Evolutionary conservation across 2,329 filamentous ascomycete genomes (phyloP).

Genomic region (Bretziella fagacearum): DNA sequence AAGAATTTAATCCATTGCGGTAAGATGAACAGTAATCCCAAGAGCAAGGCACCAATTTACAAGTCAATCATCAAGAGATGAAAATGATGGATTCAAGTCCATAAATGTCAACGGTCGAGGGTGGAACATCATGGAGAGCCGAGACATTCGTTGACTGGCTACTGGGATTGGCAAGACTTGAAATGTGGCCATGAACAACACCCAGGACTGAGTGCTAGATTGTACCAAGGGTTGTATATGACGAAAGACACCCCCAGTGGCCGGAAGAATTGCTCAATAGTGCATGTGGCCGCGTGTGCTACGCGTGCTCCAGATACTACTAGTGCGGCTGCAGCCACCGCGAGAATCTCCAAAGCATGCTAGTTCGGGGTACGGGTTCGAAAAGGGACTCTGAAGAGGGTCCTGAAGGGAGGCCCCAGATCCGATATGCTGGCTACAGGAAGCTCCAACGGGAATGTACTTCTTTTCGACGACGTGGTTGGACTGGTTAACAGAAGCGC

Average conservation of each 20-base stretch:
- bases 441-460: conserved; percentile 67
- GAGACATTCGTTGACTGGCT: neutral
- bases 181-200: neutral
- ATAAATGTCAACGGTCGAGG: too few species aligned
- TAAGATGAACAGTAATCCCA: too few species aligned
- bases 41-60: too few species aligned
- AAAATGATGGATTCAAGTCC: too few species aligned
- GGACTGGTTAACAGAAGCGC: conserved; percentile 54
- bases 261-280: neutral
- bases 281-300: neutral
- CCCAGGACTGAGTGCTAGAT: neutral
- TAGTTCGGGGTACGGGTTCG: neutral
- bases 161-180: neutral
- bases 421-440: conserved; percentile 32
- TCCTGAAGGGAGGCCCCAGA: conserved; percentile 9
- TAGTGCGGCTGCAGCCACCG: neutral
- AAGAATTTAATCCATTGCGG: too few species aligned
- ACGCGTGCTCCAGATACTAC: neutral
- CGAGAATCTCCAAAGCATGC: neutral
- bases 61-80: neutral
- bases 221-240: neutral
- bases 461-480: conserved; percentile 58
- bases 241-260: neutral
- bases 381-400: neutral
- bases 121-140: neutral